Evolutionary conservation across 495 filamentous ascomycete species (phyloP), one percentile per base, ranked within the genome.

Genomic region (Podospora pseudopauciseta): DNA sequence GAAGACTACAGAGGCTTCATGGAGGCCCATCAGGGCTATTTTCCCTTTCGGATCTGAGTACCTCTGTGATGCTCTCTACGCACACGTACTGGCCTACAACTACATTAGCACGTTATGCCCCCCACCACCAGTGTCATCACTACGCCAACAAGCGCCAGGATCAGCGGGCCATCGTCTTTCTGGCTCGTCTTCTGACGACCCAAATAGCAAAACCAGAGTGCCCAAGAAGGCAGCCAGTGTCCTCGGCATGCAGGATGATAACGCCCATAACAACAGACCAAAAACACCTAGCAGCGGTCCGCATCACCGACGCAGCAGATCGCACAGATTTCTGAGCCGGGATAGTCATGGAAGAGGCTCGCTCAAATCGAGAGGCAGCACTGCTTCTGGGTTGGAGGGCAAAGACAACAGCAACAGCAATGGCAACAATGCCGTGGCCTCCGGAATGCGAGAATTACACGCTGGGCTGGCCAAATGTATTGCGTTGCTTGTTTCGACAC

Each of bases 11-110:
- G n/a, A 20, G 9, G n/a, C 18, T 68, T 68, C 74, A n/a, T 83
- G 81, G 81, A 63, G 69, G 1, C 82, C 84, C 5, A 85, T 91
- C 69, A 81, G 83, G 27, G 82, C 81, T 19, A 86, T 89, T 26
- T 91, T 90, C 65, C 85, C 86, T 0, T 66, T 80, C 7, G 84
- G 82, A 26, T 78, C 84, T 5, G 83, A 88, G 63, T 83, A 81
- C 65, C 74, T 88, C 4, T 84, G 87, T 32, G 85, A 89, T 60
- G 82, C 86, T 5, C 81, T 91, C n/a, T 90, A 89, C 66, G 87
- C 88, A 1, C 84, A 88, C 54, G 70, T 91, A 23, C 80, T 90
- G 20, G 87, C 86, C 0, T 86, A 85, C 65, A 89, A 89, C 69
- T 89, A 89, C 73, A 74, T 89, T 30, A 75, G 81, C 66, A 82